Evolutionary conservation across 2,329 filamentous ascomycete genomes (phyloP), one percentile per base, ranked within the genome.

Genomic region (Colletotrichum gigasporum): DNA sequence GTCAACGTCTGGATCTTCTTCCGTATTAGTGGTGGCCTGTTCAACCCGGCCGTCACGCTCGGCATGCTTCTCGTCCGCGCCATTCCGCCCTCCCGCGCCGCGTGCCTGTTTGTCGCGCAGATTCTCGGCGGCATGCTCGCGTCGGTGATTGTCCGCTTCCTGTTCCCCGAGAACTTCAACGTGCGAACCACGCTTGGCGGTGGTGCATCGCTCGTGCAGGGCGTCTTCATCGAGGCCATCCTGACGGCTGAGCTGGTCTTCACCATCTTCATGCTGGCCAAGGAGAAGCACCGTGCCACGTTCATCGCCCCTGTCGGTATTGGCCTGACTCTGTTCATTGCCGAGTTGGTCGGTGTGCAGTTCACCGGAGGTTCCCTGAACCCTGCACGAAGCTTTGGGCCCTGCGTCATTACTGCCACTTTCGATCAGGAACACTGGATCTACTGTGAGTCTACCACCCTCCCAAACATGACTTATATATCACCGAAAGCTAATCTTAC

Each of bases 191-290:
- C 71, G 0, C 75, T 84, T 1, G 74, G 75, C 32, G 75, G 73
- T 18, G 76, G 76, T 5, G 78, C 79, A 2, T 76, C 75, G 11
- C 63, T 79, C 3, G 78, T 75, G 2, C 81, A 83, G 67, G 82
- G 82, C n/a, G 72, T 84, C 20, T 79, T 84, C 60, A 82, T 85
- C 37, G 82, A 85, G 66, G 81, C 82, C 67, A 74, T 85, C 28
- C 71, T 84, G 14, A 84, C 82, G 3, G 78, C 80, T 10, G 78
- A 84, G 66, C 67, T 85, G 24, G 75, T 82, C 12, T 83, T 84
- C 59, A 79, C 80, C 10, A 82, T 84, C 55, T 82, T 84, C 65
- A 83, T 84, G 81, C 75, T 84, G n/a, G 82, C 82, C 20, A 80
- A 80, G 24, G 82, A 84, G 71, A 82, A 84, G 69, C 82, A 83